These are phyloP conservation scores for Paxillus rubicundulus DNA, from an alignment of 768 basidiomycete species.

Conservation along the genomic window DNA sequence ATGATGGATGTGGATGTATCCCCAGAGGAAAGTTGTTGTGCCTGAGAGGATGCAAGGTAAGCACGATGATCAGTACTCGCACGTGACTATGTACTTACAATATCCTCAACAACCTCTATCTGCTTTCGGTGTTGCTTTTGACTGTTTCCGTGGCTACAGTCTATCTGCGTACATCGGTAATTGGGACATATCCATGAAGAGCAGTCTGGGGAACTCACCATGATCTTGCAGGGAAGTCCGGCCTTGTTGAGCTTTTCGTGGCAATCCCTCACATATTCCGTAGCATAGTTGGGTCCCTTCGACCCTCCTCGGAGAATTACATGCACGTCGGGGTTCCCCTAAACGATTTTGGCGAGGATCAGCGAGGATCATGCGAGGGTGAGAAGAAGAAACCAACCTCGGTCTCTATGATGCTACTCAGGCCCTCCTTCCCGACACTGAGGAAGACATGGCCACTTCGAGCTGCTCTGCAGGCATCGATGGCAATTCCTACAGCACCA, in stretches of 20 bases:
- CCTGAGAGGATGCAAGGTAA: slow-evolving; percentile 41
- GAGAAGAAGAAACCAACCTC: slow-evolving; percentile 45
- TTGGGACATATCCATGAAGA: not conserved
- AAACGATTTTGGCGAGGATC: slow-evolving; percentile 3
- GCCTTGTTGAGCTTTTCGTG: slow-evolving; percentile 77
- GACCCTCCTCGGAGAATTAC: slow-evolving; percentile 91
- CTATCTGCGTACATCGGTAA: slow-evolving; percentile 54
- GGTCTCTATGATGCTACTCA: slow-evolving; percentile 94
- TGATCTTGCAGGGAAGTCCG: slow-evolving; percentile 73
- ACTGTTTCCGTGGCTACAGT: slow-evolving; percentile 97
- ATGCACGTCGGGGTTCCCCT: slow-evolving; percentile 92
- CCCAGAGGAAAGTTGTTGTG: slow-evolving; percentile 64
- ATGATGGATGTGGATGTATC: slow-evolving; percentile 75
- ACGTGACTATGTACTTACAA: slow-evolving; percentile 49
- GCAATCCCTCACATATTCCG: slow-evolving; percentile 75
- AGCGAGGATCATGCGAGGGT: slow-evolving; percentile 1
- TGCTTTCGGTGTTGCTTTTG: slow-evolving; percentile 90
- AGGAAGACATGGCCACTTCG: slow-evolving; percentile 91
- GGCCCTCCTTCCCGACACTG: slow-evolving; percentile 93
- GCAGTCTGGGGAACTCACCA: slow-evolving; percentile 52
- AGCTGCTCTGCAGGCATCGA: slow-evolving; percentile 95
- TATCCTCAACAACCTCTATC: slow-evolving; percentile 83
- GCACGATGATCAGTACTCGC: not conserved
- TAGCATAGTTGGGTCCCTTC: slow-evolving; percentile 85
- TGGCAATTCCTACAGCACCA: slow-evolving; percentile 84